Evolutionary conservation across 116 monocot genomes (phyloP), one percentile per base, ranked within the genome.

Genomic region (Phalaenopsis hybrid): DNA sequence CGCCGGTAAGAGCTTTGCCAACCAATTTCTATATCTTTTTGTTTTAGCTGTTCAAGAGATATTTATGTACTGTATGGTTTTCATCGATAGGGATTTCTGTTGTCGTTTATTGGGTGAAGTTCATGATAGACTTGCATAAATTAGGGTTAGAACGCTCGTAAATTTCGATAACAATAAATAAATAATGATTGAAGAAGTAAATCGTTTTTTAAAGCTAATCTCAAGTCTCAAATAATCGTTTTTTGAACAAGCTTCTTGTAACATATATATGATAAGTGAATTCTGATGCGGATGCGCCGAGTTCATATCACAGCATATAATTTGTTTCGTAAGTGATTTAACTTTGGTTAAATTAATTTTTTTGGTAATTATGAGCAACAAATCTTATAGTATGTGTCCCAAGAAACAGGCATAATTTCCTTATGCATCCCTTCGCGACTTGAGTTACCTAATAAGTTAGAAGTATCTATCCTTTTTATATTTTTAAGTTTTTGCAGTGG

Each of bases 1-100:
- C 86, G 91, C 75, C 91, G 86, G 91, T 91, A 77, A 88, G 91
- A 17, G 34, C 2, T 49, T 28, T 51, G 12, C 18, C 77, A 15
- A 8, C 52, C 4, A 8, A 75, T 1, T 4, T 46, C 15, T 6
- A 77, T 51, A 77, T 77, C 52, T 31, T 28, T 75, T 46, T 75
- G 17, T 46, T 75, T 13, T 8, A 75, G 20, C 46, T 7, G 75
- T 46, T 44, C 21, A 15, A 75, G 20, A n/a, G 5, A 9, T 75
- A 45, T 75, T n/a, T 72, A 75, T 73, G 15, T 37, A 31, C 4
- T 73, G 16, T 75, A 13, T 72, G 33, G 1, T 31, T 6, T 41
- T 72, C 13, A 72, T 37, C 37, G 72, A 6, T 13, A 72, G 34
- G 4, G 37, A 16, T 72, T 72, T 72, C 72, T 72, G 37, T 16